These are phyloP conservation scores for Fusarium veterinarium DNA, from an alignment of 2,329 filamentous ascomycete genomes.

Conservation along the genomic window DNA sequence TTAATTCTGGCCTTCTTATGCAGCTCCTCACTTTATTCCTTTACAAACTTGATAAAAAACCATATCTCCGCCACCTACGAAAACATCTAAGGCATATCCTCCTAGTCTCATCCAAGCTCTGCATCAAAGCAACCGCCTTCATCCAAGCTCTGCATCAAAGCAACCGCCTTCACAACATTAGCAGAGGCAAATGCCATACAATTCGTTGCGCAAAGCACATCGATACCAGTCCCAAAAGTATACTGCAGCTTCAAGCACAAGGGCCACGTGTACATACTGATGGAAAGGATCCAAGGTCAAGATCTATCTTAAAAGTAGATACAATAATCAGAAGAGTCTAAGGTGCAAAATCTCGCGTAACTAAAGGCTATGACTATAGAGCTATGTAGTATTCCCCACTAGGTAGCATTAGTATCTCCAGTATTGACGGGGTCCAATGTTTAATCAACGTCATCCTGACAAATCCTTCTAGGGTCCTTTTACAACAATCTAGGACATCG, in stretches of 20 bases:
- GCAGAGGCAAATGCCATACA: constrained; percentile 25
- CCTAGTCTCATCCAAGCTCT: not conserved
- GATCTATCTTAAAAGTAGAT: not conserved
- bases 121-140: not conserved
- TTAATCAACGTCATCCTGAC: constrained; percentile 37
- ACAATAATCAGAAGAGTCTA: not conserved
- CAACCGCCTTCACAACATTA: not conserved
- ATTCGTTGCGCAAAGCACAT: too few species aligned
- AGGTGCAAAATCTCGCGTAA: not conserved
- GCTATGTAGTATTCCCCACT: accelerated
- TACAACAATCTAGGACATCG: constrained; percentile 40
- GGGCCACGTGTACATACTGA: not conserved
- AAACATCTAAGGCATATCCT: not conserved
- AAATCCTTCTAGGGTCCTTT: constrained; percentile 43
- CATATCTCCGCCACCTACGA: not conserved
- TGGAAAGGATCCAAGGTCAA: not conserved
- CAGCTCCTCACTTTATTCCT: accelerated
- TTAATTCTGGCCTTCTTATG: not conserved
- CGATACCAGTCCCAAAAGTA: constrained; percentile 3
- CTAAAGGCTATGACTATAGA: not conserved
- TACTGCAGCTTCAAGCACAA: constrained; percentile 8
- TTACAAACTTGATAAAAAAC: accelerated
- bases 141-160: constrained; percentile 5
- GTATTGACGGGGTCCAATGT: constrained; percentile 37
- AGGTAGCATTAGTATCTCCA: not conserved